Conservation (phyloP, 306 rosid species). For the Dalbergia cochinchinensis region DNA sequence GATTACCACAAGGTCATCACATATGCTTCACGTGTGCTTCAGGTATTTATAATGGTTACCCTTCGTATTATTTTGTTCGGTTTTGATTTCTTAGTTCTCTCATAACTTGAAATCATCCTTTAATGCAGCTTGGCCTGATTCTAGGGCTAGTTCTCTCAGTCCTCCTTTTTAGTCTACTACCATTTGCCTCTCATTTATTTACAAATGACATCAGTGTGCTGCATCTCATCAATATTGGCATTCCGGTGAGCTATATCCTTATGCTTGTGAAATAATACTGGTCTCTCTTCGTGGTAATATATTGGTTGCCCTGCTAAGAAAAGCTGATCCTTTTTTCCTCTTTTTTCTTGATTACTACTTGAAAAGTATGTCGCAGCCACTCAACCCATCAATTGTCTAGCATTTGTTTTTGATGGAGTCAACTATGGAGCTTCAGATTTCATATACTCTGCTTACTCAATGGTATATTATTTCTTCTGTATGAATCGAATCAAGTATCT, state of each 20-base stretch:
- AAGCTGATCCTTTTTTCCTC: conserved; percentile 4
- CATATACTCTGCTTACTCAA: conserved; percentile 79
- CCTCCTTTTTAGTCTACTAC: conserved; percentile 63
- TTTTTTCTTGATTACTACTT: conserved; percentile 46
- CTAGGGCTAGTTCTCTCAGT: conserved; percentile 71
- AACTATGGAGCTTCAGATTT: conserved; percentile 95
- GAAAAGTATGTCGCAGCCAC: conserved; percentile 84
- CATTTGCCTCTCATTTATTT: conserved; percentile 74
- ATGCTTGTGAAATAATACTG: conserved; percentile 8
- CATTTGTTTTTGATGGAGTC: conserved; percentile 91
- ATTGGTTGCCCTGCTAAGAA: not conserved
- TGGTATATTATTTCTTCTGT: conserved; percentile 55
- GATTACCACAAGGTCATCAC: conserved; percentile 67
- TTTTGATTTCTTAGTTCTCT: conserved; percentile 9
- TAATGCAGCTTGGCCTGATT: conserved; percentile 77
- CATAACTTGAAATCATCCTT: conserved; percentile 11
- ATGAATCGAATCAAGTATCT: conserved; percentile 1
- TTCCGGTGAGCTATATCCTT: conserved; percentile 71
- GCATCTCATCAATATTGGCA: conserved; percentile 65
- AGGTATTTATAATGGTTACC: conserved; percentile 49
- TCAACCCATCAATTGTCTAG: conserved; percentile 84
- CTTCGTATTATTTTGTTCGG: not conserved
- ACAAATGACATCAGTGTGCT: conserved; percentile 68
- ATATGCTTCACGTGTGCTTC: conserved; percentile 82
- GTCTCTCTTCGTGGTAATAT: conserved; percentile 1